phyloP scores from a whole-genome alignment of 148 eudicot genomes.

The Drosera capensis region DNA sequence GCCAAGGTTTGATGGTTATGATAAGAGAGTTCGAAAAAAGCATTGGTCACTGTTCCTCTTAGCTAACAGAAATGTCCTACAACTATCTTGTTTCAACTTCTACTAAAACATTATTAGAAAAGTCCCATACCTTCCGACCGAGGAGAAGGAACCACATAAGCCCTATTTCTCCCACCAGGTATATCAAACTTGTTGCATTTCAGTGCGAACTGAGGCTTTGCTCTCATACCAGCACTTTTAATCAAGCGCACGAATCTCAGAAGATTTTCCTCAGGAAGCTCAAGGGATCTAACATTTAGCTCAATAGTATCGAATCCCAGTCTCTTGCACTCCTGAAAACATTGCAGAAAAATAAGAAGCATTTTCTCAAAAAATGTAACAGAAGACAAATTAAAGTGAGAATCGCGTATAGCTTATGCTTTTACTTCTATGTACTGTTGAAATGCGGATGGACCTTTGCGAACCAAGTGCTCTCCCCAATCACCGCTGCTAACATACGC shows the following conservation, averaged over 20 bases:
- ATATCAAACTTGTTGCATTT: constrained; percentile 75
- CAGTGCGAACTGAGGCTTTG: constrained; percentile 72
- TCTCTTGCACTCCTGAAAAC: constrained; percentile 65
- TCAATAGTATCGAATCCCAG: constrained; percentile 87
- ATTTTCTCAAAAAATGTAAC: background rate
- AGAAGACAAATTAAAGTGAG: constrained; percentile 3
- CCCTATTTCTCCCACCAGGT: constrained; percentile 67
- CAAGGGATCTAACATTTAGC: constrained; percentile 59
- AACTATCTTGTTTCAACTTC: background rate
- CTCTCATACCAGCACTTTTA: constrained; percentile 71
- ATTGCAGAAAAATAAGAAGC: background rate
- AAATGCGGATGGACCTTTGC: constrained; percentile 64
- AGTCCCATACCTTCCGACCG: constrained; percentile 42
- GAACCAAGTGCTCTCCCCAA: constrained; percentile 80
- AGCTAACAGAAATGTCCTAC: background rate
- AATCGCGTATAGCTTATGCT: background rate
- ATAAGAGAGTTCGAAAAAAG: background rate
- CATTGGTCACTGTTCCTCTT: no score
- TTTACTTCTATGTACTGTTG: constrained; percentile 67
- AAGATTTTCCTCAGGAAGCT: constrained; percentile 72
- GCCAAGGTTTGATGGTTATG: background rate
- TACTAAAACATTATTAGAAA: no score
- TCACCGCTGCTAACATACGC: constrained; percentile 87
- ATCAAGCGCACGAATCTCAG: constrained; percentile 68
- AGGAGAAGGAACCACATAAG: constrained; percentile 48